Evolutionary conservation across 2,329 filamentous ascomycete genomes (phyloP), one percentile per base, ranked within the genome.

Genomic region (Calonectria montana): DNA sequence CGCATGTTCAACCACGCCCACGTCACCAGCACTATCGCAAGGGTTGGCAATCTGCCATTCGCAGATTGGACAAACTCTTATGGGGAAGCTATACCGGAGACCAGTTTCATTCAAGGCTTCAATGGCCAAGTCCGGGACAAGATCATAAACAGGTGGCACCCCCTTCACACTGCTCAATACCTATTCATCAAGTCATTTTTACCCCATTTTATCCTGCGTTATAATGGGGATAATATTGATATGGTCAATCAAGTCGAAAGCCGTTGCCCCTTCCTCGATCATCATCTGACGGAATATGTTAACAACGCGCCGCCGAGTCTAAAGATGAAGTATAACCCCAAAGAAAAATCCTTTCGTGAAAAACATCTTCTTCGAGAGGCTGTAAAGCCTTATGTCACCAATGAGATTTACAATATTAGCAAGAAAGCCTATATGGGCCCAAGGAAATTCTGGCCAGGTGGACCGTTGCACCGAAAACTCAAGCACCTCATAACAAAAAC

Each of bases 381-480:
- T 27, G 53, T 59, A 13, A 37, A 23, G n/a, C 53, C 53, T 15
- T 59, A 37, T 13, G 53, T 41, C 21, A 59, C 53, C 3, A 35
- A 59, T 4, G 53, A 59, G 18, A 59, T 59, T 59, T 59, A 59
- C 31, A 39, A 59, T 16, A 59, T 59, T 5, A 59, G 53, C 13
- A 59, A 59, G 31, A 59, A 59, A 13, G 53, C 53, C 2, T 59
- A 59, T 13, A 59, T 59, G 53, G 53, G 53, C 15, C 53, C 53
- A 18, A 39, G 53, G 25, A 25, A 23, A 15, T 59, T 59, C 35
- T 59, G 53, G 53, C 31, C 53, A 1, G 81, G 82, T 35, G 88
- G 88, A 0, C 85, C 86, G 1, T 67, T 90, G 31, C 83, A 88
- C 64, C 74, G 18, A 12, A 78, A 80, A 74, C 73, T 84, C 45